Base-by-base conservation (phyloP, 177 flowering plant species). In the Vitis hybrid region DNA sequence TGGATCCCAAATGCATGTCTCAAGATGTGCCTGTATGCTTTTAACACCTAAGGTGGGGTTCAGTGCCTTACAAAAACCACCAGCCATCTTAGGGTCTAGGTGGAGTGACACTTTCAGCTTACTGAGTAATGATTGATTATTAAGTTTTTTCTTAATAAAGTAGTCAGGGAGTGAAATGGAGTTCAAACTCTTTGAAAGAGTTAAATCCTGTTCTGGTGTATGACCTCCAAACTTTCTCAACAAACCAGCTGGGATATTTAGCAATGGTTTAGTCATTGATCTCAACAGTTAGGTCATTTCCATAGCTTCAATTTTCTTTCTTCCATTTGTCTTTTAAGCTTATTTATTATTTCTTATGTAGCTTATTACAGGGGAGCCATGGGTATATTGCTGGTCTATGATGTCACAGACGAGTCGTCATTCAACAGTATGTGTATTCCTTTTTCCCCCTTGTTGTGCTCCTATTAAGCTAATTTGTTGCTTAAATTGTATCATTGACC, bases 361-460 rank as follows among this genome's bases (percentile, higher is more conserved):
- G 89, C 87, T 73, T 86, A 86, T 75, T 86, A 86, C 78, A 79
- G 87, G 73, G 89, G 89, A 79, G 89, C 89, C 57, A 86, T 84
- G 87, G 89, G 89, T 15, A 86, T 86, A 73, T 71, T 86, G 82
- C 79, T 86, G 74, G 89, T 86, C 52, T 84, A 86, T 60, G 89
- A 86, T 77, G 89, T 86, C 65, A 86, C 89, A 51, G 87, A 86
- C 57, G 87, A 86, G 67, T 84, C 89, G 10, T 5, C 5, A 22
- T 22, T 22, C 22, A 22, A 29, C 16, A 18, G 6, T 20, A 57
- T 34, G 22, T 2, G 0, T 18, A 15, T 55, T 8, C 39, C 39
- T 34, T 34, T 5, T 5, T 34, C 39, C 6, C 39, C 39, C 39
- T 34, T 34, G 6, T 34, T 34, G 39, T 5, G 5, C 39, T 34